These are phyloP conservation scores for Pseudoturritis turrita DNA, from an alignment of 345 rosid genomes.

Conservation along the genomic window DNA sequence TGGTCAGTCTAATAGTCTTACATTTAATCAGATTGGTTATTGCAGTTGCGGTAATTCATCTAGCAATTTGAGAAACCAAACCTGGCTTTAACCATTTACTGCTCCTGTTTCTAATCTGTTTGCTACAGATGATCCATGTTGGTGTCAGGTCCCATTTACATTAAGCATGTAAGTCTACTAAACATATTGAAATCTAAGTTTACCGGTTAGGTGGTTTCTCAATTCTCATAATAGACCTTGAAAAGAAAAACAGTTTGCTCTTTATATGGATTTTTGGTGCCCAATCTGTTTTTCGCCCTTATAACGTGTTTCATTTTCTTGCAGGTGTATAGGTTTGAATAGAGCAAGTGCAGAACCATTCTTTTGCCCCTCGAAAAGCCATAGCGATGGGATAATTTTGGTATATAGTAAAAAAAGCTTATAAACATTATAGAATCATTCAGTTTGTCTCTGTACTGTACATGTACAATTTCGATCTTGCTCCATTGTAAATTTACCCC, in stretches of 20 bases:
- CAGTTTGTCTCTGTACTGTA: slow-evolving; percentile 15
- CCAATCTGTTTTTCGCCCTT: neutral
- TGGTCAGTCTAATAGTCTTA: neutral
- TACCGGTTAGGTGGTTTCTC: neutral
- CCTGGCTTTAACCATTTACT: neutral
- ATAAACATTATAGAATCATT: slow-evolving; percentile 9
- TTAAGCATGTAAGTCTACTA: slow-evolving; percentile 19
- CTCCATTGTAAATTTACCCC: slow-evolving; percentile 19
- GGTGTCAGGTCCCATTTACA: slow-evolving; percentile 15
- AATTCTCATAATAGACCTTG: neutral
- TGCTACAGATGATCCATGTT: slow-evolving; percentile 18
- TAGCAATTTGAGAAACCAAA: slow-evolving; percentile 3
- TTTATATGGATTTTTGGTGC: neutral
- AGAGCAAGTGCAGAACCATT: slow-evolving; percentile 31
- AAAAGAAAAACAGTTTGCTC: neutral
- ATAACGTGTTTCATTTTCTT: slow-evolving; percentile 3
- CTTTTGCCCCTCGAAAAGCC: slow-evolving; percentile 31
- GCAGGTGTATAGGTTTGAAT: slow-evolving; percentile 34
- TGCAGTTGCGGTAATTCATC: neutral
- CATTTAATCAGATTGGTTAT: neutral
- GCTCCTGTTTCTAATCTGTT: neutral
- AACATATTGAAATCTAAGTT: neutral
- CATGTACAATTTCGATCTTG: slow-evolving; percentile 5
- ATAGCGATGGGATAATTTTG: slow-evolving; percentile 29
- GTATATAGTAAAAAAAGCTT: slow-evolving; percentile 27